Base-by-base conservation (phyloP, 768 basidiomycete genomes). In the Lepiota brunneoincarnata region DNA sequence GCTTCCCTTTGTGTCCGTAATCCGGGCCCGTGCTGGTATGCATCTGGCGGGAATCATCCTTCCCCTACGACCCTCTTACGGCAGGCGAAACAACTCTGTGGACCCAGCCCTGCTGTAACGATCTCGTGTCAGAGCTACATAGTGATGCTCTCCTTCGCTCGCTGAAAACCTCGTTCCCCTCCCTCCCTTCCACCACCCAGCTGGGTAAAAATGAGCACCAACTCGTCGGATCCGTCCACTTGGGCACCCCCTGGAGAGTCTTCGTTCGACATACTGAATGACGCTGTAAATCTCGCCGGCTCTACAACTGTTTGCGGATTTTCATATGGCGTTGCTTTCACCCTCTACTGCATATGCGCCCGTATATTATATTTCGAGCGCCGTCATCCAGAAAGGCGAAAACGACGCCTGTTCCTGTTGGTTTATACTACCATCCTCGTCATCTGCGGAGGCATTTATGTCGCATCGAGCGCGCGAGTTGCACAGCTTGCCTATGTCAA, bases 401-500 rank as follows among this genome's bases (percentile, higher is more conserved):
- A n/a, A 40, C 17, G n/a, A 26, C 15, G 28, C 49, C 9, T 56
- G 3, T 34, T 44, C 41, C 21, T 21, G 31, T 20, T 44, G 17
- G 24, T 40, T 15, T 56, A 50, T 34, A 56, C 44, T 7, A 34
- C 41, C 12, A 28, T 56, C 20, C 23, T 51, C 23, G 18, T 56
- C 7, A 11, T 51, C 40, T 44, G 42, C 11, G 52, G 42, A 17
- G 45, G 47, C 17, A 2, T 58, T 14, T 55, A 58, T 43, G 15
- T 46, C 15, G 52, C 52, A 4, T 42, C 43, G n/a, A 49, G 42
- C 15, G 23, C 48, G 7, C 37, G 48, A 6, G 31, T 49, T 15
- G 49, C 54, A 7, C 61, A 58, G 31, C 50, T 59, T 39, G 44
- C 44, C n/a, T 62, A 53, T 38, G 57, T 62, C 28, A 54, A 58